Conservation (phyloP, 1,284 basidiomycete species). For the Phenoliferia sp. region DNA sequence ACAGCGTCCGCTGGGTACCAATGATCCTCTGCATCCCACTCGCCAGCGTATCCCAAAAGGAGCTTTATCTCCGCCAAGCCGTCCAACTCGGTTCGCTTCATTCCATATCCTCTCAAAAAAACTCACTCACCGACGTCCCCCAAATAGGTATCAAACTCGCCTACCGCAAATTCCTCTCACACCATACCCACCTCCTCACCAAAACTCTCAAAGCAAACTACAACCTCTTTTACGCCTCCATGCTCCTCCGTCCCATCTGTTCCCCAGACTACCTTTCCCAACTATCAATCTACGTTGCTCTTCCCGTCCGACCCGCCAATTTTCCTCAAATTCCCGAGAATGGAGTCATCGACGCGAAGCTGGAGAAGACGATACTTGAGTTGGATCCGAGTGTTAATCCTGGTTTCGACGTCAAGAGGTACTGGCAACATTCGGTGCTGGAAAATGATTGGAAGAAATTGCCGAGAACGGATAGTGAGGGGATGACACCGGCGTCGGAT, state of each 20-base stretch:
- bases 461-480: background rate
- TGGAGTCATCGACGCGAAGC: background rate
- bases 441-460: slow-evolving; percentile 14
- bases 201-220: background rate
- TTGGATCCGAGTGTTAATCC: slow-evolving; percentile 12
- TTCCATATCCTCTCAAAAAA: background rate
- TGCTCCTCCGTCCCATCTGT: slow-evolving; percentile 4
- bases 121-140: background rate
- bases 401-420: slow-evolving; percentile 9
- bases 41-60: background rate
- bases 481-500: too few relatives aligned
- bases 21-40: slow-evolving; percentile 10
- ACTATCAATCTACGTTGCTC: background rate
- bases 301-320: background rate
- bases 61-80: background rate
- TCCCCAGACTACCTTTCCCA: slow-evolving; percentile 2
- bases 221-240: slow-evolving; percentile 8
- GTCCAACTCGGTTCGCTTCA: slow-evolving; percentile 6
- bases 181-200: slow-evolving; percentile 23
- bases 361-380: slow-evolving; percentile 10
- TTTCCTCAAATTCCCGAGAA: background rate
- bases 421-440: slow-evolving; percentile 18
- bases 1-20: slow-evolving; percentile 24
- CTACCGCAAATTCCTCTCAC: slow-evolving; percentile 1
- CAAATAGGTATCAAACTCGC: slow-evolving; percentile 24